Conservation (phyloP, 768 basidiomycete genomes). For the Boletus patriciae region DNA sequence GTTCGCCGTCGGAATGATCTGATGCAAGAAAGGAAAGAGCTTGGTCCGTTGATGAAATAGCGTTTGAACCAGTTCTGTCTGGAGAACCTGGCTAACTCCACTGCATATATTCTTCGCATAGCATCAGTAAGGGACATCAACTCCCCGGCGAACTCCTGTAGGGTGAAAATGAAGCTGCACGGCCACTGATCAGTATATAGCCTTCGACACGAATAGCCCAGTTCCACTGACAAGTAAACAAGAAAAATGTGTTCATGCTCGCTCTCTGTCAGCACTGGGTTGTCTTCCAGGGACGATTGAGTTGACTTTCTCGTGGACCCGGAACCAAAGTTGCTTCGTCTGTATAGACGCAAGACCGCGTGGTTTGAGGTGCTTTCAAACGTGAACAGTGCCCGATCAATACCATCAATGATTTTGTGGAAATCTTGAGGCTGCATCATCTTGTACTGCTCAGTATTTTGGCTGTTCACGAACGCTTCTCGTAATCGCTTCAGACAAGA, state of each 20-base stretch:
- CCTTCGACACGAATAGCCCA: background rate
- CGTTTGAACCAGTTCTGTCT: conserved; percentile 42
- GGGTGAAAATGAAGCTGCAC: conserved; percentile 87
- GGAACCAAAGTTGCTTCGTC: conserved; percentile 43
- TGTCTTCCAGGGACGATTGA: conserved; percentile 30
- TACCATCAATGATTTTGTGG: conserved; percentile 57
- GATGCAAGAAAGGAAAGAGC: conserved; percentile 23
- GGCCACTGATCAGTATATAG: conserved; percentile 11
- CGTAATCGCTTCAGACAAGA: conserved; percentile 61
- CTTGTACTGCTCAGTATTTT: conserved; percentile 30
- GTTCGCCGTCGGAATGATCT: conserved; percentile 16
- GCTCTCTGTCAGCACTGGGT: conserved; percentile 39
- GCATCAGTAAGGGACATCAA: conserved; percentile 79
- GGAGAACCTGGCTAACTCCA: conserved; percentile 51
- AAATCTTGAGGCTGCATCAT: conserved; percentile 60
- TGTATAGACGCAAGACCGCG: conserved; percentile 75
- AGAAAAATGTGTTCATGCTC: conserved; percentile 86
- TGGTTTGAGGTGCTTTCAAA: conserved; percentile 86
- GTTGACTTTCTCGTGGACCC: conserved; percentile 13
- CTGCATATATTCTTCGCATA: conserved; percentile 73
- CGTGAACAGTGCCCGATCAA: conserved; percentile 65
- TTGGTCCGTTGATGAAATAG: conserved; percentile 30
- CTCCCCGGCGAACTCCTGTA: conserved; percentile 92
- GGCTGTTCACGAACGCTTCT: conserved; percentile 56
- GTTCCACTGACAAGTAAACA: conserved; percentile 80